Conservation (phyloP, 2,329 filamentous ascomycete genomes). For the Parastagonospora nodorum region DNA sequence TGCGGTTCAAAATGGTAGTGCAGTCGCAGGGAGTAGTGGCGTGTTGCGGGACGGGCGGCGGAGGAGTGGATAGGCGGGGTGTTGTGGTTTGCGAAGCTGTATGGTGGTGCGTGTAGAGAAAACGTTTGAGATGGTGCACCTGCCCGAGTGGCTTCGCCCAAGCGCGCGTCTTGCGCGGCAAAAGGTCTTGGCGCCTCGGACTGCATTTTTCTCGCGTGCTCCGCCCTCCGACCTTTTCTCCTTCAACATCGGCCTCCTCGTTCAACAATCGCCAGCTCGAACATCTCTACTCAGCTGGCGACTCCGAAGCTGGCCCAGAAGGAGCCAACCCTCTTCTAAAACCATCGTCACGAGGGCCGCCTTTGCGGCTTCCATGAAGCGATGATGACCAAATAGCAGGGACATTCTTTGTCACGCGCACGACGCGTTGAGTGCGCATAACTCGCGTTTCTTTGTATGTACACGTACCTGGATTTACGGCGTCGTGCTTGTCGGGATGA, state of each 20-base stretch:
- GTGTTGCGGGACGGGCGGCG: constrained; percentile 4
- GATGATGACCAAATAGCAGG: constrained; percentile 71
- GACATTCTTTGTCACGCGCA: constrained; percentile 53
- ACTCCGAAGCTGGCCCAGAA: constrained; percentile 75
- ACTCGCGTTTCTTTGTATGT: constrained; percentile 18
- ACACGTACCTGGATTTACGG: constrained; percentile 17
- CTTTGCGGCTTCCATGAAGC: constrained; percentile 65
- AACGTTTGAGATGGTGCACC: constrained; percentile 33
- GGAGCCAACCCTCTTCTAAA: constrained; percentile 71
- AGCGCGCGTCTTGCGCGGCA: constrained; percentile 27
- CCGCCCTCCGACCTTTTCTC: constrained; percentile 18
- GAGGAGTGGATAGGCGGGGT: constrained; percentile 18
- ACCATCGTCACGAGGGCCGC: constrained; percentile 78
- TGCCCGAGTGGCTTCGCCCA: constrained; percentile 14
- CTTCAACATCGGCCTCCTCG: constrained; percentile 66
- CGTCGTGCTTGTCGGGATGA: constrained; percentile 36
- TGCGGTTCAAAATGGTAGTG: constrained; percentile 4
- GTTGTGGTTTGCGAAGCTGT: constrained; percentile 24
- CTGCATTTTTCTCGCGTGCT: constrained; percentile 26
- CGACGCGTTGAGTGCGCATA: constrained; percentile 9
- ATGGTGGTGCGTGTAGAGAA: constrained; percentile 29
- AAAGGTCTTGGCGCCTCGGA: constrained; percentile 10
- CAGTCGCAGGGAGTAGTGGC: constrained; percentile 6
- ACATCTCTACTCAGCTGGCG: constrained; percentile 64
- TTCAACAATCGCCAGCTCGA: constrained; percentile 75